phyloP scores from a whole-genome alignment of 306 rosid genomes.

The Dalbergia cochinchinensis region DNA sequence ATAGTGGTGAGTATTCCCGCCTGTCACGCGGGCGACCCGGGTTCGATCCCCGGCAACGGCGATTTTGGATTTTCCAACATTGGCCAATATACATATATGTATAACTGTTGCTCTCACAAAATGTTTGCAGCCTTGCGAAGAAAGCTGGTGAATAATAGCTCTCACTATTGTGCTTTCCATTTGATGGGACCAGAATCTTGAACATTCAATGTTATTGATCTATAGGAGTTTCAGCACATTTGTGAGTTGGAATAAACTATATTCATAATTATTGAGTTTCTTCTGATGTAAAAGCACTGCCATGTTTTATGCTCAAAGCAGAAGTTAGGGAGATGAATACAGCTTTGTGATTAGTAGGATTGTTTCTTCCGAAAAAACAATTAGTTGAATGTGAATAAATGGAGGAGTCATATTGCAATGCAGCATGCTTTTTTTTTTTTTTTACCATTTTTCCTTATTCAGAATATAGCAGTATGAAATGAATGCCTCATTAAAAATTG shows the following conservation, averaged over 20 bases:
- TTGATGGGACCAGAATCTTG: no score
- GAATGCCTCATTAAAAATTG: neutral
- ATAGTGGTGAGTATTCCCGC: slow-evolving; percentile 51
- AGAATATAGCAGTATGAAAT: neutral
- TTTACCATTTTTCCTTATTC: neutral
- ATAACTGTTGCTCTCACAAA: no score
- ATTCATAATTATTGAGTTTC: no score
- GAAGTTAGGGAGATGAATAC: neutral
- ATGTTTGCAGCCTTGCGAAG: no score
- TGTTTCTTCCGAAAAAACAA: neutral
- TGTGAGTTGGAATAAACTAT: no score
- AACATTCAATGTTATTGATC: no score
- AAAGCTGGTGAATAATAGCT: no score
- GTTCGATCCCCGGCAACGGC: slow-evolving; percentile 60
- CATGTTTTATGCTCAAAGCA: neutral
- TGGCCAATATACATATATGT: no score
- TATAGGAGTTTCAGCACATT: no score
- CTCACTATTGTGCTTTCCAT: no score
- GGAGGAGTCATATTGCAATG: neutral
- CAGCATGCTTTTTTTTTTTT: neutral
- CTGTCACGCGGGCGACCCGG: slow-evolving; percentile 57
- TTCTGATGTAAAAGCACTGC: neutral
- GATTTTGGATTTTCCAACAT: no score
- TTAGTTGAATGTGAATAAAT: neutral
- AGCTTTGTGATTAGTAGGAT: neutral